Conservation (phyloP, 1,139 yeast species). For the Blastobotrys elegans region DNA sequence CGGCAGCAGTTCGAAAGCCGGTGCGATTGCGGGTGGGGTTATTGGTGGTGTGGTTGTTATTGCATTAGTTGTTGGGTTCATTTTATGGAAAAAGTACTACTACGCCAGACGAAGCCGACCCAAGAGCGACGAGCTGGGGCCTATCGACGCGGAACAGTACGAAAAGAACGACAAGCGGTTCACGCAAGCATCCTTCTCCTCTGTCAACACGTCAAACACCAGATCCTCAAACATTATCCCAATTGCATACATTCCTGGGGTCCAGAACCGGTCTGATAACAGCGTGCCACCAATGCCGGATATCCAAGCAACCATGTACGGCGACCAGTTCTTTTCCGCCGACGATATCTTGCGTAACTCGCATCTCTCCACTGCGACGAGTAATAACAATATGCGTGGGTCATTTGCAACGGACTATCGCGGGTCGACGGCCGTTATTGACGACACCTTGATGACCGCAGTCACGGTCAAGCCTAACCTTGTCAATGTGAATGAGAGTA, state of each 20-base stretch:
- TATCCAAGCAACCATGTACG: slow-evolving; percentile 14
- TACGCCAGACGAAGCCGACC: slow-evolving; percentile 16
- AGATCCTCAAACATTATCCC: slow-evolving; percentile 86
- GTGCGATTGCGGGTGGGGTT: slow-evolving; percentile 39
- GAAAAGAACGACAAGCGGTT: slow-evolving; percentile 18
- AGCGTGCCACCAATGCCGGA: slow-evolving; percentile 16
- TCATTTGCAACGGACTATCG: slow-evolving; percentile 33
- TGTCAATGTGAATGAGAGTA: slow-evolving; percentile 26
- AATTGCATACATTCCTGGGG: slow-evolving; percentile 94
- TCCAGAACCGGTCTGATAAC: slow-evolving; percentile 29
- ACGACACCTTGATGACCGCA: slow-evolving; percentile 29
- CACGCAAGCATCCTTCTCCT: slow-evolving; percentile 24
- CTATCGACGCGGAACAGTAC: slow-evolving; percentile 22
- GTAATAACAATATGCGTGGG: slow-evolving; percentile 21
- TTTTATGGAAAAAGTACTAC: slow-evolving; percentile 30
- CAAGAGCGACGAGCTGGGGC: slow-evolving; percentile 15
- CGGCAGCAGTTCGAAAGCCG: slow-evolving; percentile 22
- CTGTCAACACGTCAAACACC: slow-evolving; percentile 40
- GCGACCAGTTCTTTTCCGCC: slow-evolving; percentile 21
- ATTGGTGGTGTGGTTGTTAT: slow-evolving; percentile 35
- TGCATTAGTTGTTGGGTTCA: slow-evolving; percentile 24
- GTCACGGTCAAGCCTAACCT: slow-evolving; percentile 31
- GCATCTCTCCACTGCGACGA: slow-evolving; percentile 16
- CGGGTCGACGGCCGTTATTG: slow-evolving; percentile 31
- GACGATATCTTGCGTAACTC: slow-evolving; percentile 24